Base-by-base conservation (phyloP, 2,329 filamentous ascomycete genomes). In the Pseudocercospora vitis region DNA sequence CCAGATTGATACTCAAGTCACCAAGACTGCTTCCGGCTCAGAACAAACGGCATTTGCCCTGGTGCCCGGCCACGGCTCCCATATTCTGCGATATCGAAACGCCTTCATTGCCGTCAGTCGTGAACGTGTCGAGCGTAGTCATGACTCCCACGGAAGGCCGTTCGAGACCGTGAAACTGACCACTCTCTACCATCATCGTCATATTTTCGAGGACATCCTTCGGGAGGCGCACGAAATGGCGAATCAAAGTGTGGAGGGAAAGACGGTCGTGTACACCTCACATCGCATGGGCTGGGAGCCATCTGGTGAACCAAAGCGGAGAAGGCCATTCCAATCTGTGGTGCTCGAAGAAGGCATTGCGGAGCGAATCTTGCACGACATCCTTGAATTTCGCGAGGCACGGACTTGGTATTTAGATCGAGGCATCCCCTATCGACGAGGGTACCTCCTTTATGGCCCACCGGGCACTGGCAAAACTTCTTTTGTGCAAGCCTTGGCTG, bases 121-220 rank as follows among this genome's bases (percentile, higher is more conserved):
- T 49, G 86, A 95, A 70, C 90, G 95, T 62, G 60, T 64, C 2
- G 90, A 95, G 69, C 94, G 91, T 52, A 86, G 89, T 1, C 89
- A 84, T 59, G 81, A 92, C 66, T 82, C 87, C 46, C 91, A 87
- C 21, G 94, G 92, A 53, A 87, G 89, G 63, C 94, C 94, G 1
- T 95, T 96, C 76, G 94, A 99, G 74, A 95, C 91, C 0, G 82
- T 99, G 45, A 94, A 90, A 54, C 76, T 99, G 55, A 97, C 92
- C 2, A 92, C 94, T 1, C 79, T 99, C 9, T 97, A 95, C 77
- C 82, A 89, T 44, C 87, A 96, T 63, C 87, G 91, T 2, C 83
- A 92, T 63, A 82, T 97, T 11, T 96, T 99, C 66, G 89, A 95
- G 69, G 84, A 90, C 18, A 83, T 99, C 11, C 96, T 99, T 65